Conservation (phyloP, 225 moss, liverwort and hornwort genomes). For the Neckera pumila region DNA sequence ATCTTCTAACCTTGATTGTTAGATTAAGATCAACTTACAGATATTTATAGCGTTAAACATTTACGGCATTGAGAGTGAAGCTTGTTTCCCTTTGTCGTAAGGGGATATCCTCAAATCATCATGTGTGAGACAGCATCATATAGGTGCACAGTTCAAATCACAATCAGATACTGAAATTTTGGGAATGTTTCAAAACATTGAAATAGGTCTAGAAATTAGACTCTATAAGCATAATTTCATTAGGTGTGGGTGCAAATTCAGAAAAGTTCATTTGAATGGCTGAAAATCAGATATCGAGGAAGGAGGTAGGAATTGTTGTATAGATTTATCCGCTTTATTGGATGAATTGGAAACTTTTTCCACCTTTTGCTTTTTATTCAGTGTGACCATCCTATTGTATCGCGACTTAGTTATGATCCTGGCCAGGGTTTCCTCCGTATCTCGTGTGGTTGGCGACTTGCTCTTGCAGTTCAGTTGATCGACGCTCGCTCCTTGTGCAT, state of each 20-base stretch:
- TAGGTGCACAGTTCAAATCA: background rate
- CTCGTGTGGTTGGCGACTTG: too few relatives aligned
- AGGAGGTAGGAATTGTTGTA: background rate
- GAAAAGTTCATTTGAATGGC: background rate
- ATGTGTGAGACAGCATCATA: background rate
- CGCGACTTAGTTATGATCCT: background rate
- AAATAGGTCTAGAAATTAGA: background rate
- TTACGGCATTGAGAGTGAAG: background rate
- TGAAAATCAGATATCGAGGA: background rate
- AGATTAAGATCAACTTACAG: background rate
- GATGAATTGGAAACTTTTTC: background rate
- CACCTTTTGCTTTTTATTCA: background rate
- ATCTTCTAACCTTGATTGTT: background rate
- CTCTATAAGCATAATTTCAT: background rate
- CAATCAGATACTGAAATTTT: background rate
- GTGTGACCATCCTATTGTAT: background rate
- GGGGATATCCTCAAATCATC: background rate
- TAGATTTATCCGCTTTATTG: background rate
- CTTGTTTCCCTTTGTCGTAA: background rate
- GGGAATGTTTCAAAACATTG: background rate
- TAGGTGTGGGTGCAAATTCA: background rate
- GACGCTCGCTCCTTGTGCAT: background rate
- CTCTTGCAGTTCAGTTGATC: too few relatives aligned
- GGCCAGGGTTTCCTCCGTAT: background rate
- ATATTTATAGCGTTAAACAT: background rate